Evolutionary conservation across 2,329 filamentous ascomycete species (phyloP), one percentile per base, ranked within the genome.

Genomic region (Gaeumannomyces sp.): DNA sequence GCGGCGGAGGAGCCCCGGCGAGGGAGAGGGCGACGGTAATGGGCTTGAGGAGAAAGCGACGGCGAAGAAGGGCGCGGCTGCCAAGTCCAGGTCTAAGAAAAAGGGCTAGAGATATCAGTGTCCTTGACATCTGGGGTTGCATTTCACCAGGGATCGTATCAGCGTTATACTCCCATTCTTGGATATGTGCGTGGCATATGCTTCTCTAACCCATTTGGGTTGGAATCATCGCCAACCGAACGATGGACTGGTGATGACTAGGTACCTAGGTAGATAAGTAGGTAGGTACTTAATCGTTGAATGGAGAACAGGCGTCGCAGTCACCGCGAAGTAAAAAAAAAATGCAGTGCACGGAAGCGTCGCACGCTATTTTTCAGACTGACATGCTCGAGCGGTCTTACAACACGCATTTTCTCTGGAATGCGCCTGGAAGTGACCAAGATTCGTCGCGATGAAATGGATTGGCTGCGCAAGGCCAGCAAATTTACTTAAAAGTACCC

Each of bases 1-100:
- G 83, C 85, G 94, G 69, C 85, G 93, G 66, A 90, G 93, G 73
- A 97, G 92, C 73, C 88, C 92, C 14, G 91, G 91, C 1, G 88
- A 90, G 65, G 85, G 85, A 61, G 83, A 89, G 69, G 87, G 87
- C 68, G 86, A 88, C 71, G 85, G 85, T 38, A 84, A 87, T 65
- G 80, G 76, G 25, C 81, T 81, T 31, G 79, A 75, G 33, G 79
- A 79, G 67, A 80, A 72, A 72, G 71, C 65, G 59, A 69, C 71
- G 61, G 72, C 66, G 65, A 82, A 78, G 75, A 85, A 80, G 72
- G 69, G 73, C 53, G 68, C 78, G 71, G 71, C 76, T 22, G 66
- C 67, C n/a, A 70, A 75, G 25, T 73, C 77, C 3, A 77, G 79
- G 68, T 75, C 75, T 22, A 80, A 76, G 69, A 82, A 79, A 69